Conservation (phyloP, 2,329 filamentous ascomycete genomes). For the Ascochyta viciae-villosae region DNA sequence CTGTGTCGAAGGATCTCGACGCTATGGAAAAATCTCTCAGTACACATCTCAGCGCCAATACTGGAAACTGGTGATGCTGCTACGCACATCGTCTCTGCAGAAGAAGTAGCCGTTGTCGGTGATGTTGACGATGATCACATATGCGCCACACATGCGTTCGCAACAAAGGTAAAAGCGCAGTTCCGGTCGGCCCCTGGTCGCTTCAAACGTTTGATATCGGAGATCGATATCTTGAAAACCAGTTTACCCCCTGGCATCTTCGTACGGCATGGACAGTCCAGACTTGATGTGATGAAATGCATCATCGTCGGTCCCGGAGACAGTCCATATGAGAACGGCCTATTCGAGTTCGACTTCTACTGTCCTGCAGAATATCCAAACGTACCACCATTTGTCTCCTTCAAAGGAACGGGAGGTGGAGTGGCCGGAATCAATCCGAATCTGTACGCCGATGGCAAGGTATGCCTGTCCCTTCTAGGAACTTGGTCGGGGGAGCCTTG, state of each 20-base stretch:
- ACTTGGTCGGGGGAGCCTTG: conserved; percentile 57
- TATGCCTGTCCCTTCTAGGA: conserved; percentile 32
- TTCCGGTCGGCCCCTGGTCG: conserved; percentile 44
- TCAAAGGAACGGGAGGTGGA: conserved; percentile 56
- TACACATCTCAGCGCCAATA: too few species aligned
- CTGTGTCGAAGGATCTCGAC: conserved; percentile 44
- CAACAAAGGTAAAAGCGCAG: conserved; percentile 13
- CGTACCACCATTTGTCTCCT: conserved; percentile 52
- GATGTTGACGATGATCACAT: conserved; percentile 50
- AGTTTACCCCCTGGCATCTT: conserved; percentile 61
- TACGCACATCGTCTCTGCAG: not conserved
- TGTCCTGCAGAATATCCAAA: conserved; percentile 54
- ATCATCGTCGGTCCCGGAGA: conserved; percentile 58
- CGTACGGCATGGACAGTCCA: conserved; percentile 54
- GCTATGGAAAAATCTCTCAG: conserved; percentile 28
- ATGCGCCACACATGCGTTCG: conserved; percentile 34
- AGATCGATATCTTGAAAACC: conserved; percentile 55
- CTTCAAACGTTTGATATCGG: conserved; percentile 54
- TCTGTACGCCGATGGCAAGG: conserved; percentile 57
- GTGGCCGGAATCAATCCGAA: conserved; percentile 59
- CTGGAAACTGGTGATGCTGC: not conserved
- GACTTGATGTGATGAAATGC: conserved; percentile 60
- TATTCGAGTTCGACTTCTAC: conserved; percentile 64
- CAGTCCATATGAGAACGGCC: conserved; percentile 62
- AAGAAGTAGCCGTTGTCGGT: conserved; percentile 28